Conservation (phyloP, 192 early-diverging fungal genomes). For the Coemansia sp. region DNA sequence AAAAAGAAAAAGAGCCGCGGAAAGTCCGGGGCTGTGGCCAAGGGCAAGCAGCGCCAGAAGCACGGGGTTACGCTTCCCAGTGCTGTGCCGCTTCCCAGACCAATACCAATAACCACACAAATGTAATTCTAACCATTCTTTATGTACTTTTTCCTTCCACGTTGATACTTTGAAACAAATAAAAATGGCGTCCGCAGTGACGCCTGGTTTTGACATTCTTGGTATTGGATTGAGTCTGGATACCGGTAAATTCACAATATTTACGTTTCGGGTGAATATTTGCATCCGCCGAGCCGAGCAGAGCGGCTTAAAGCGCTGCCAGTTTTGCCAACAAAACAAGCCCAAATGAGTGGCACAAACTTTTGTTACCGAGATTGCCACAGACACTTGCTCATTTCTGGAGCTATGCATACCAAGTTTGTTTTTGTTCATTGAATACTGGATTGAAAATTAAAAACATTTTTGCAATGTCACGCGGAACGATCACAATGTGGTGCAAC, state of each 20-base stretch:
- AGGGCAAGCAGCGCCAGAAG: conserved; percentile 11
- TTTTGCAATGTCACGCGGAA: not conserved
- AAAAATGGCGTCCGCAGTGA: conserved; percentile 1
- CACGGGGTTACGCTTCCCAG: conserved; percentile 17
- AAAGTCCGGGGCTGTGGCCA: conserved; percentile 9
- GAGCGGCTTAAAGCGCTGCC: not conserved
- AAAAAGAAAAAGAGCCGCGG: conserved; percentile 27
- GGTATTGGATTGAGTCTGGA: too few relatives aligned
- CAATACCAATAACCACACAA: conserved; percentile 33
- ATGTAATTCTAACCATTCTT: conserved; percentile 39
- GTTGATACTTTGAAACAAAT: not conserved
- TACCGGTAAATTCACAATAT: not conserved
- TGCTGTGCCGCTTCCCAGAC: conserved; percentile 24
- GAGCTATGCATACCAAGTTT: not conserved
- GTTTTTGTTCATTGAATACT: not conserved
- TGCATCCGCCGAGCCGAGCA: not conserved
- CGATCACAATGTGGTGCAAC: not conserved
- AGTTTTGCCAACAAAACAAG: not conserved
- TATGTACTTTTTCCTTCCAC: conserved; percentile 2
- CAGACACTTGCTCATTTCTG: not conserved
- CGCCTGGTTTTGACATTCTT: not conserved
- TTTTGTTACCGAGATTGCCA: not conserved
- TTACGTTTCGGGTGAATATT: not conserved
- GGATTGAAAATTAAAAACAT: too few relatives aligned
- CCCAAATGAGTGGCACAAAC: not conserved